Evolutionary conservation across 2,329 filamentous ascomycete genomes (phyloP).

Genomic region (Xylaria sp.): DNA sequence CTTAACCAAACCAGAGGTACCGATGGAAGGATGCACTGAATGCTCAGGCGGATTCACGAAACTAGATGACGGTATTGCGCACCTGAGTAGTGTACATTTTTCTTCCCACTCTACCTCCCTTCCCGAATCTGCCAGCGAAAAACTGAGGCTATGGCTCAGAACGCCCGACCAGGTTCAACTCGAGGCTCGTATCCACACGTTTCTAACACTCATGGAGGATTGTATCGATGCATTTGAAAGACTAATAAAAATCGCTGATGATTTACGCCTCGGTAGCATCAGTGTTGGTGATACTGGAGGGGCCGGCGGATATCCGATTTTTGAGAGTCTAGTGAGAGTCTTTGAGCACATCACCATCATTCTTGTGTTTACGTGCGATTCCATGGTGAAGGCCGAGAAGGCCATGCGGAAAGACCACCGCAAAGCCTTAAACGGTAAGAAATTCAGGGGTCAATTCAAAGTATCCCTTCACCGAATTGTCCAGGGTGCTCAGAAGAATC

Average conservation of each 20-base stretch:
- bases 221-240: conserved; percentile 5
- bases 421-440: conserved; percentile 2
- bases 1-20: background rate
- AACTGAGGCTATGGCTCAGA: conserved; percentile 10
- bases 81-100: conserved; percentile 23
- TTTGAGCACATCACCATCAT: conserved; percentile 26
- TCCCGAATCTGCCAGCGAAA: background rate
- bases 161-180: conserved; percentile 15
- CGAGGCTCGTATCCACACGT: conserved; percentile 26
- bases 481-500: conserved; percentile 15
- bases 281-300: background rate
- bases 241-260: conserved; percentile 10
- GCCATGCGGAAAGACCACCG: conserved; percentile 4
- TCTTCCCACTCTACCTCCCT: background rate
- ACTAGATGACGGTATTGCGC: conserved; percentile 8
- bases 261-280: conserved; percentile 14
- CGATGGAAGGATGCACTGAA: conserved; percentile 14
- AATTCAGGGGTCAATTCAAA: background rate
- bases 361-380: conserved; percentile 9
- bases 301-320: conserved; percentile 22
- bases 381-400: conserved; percentile 5
- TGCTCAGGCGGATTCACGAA: conserved; percentile 12
- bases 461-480: background rate
- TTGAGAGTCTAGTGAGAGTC: conserved; percentile 30
- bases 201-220: conserved; percentile 11